Evolutionary conservation across 2,329 filamentous ascomycete genomes (phyloP), one percentile per base, ranked within the genome.

Genomic region (Trichoderma sp.): DNA sequence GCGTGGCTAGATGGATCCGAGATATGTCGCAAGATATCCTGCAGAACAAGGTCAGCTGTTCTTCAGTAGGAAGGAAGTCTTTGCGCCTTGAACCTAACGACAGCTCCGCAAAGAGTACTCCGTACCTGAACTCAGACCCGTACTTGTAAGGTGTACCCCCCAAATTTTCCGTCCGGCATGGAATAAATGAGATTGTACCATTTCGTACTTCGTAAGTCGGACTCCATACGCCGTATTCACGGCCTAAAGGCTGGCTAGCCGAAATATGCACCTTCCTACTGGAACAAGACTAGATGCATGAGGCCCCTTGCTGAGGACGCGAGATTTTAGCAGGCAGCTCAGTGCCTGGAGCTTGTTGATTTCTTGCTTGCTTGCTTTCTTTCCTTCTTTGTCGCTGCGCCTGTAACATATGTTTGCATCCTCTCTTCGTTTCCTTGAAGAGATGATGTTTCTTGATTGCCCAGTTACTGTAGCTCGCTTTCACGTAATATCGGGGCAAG

Each of bases 191-290:
- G 29, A 45, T 45, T 63, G 45, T 33, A 18, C 69, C 69, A 72
- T 73, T 38, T 65, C 29, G 29, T 29, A 65, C 60, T 64, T 38
- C 29, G 60, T 73, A 65, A 65, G 53, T 62, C 29, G 29, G 38
- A 53, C 18, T 63, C 69, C 18, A 24, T 50, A 27, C 60, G 63
- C 35, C 63, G 53, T 62, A 62, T 60, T 71, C 67, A 45, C 24
- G 59, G 18, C 53, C 67, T 65, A 64, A 73, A 73, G 41, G 60
- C 41, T 72, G 18, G 41, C 60, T 64, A 73, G 60, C 71, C 71
- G 71, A 65, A 38, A 73, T 73, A 50, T 73, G 71, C 71, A 50
- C 41, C 71, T 73, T 73, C 71, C 71, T 73, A 64, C 71, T 62
- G 29, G 71, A 56, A 73, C 41, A 64, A 73, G 71, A 65, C 71